A percentile compares a stretch with the other conserved stretches of the same genome.
phyloP scores from a whole-genome alignment of 2,329 filamentous ascomycete genomes.

The Pseudocercospora crystallina region DNA sequence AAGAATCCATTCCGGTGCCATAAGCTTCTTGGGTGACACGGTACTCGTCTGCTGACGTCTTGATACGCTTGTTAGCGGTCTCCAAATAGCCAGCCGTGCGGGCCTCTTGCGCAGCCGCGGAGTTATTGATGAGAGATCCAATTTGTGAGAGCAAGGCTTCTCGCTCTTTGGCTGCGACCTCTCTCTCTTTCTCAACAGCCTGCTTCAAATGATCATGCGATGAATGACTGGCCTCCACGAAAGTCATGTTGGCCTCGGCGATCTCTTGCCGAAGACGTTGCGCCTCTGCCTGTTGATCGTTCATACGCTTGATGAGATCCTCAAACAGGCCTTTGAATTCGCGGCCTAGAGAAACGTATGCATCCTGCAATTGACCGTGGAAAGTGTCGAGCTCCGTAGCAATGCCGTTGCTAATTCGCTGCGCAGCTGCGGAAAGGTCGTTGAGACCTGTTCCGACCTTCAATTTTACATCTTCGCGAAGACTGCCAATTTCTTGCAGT shows the following conservation, averaged over 20 bases:
- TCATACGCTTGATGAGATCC: constrained; percentile 71
- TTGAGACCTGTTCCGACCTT: constrained; percentile 82
- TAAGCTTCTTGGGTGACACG: constrained; percentile 61
- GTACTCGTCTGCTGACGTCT: constrained; percentile 54
- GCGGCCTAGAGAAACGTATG: constrained; percentile 77
- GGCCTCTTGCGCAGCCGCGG: constrained; percentile 70
- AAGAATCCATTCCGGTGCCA: constrained; percentile 69
- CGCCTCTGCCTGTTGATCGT: constrained; percentile 73
- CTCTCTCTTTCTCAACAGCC: constrained; percentile 73
- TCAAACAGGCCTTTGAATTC: constrained; percentile 88
- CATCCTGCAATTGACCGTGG: constrained; percentile 78
- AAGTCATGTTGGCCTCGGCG: constrained; percentile 64
- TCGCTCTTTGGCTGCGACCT: constrained; percentile 70
- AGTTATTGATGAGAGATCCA: constrained; percentile 70
- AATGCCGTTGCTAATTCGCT: constrained; percentile 86
- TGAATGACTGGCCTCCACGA: constrained; percentile 66
- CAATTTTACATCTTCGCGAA: constrained; percentile 83
- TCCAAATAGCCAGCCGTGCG: constrained; percentile 67
- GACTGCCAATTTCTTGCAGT: constrained; percentile 85
- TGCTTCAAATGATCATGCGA: constrained; percentile 67
- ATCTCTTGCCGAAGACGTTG: constrained; percentile 72
- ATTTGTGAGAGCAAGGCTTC: constrained; percentile 75
- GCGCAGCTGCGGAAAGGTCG: constrained; percentile 77
- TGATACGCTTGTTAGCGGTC: constrained; percentile 57
- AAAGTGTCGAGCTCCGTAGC: constrained; percentile 82